phyloP scores from a whole-genome alignment of 2,329 filamentous ascomycete genomes.

The Claviceps sp. region DNA sequence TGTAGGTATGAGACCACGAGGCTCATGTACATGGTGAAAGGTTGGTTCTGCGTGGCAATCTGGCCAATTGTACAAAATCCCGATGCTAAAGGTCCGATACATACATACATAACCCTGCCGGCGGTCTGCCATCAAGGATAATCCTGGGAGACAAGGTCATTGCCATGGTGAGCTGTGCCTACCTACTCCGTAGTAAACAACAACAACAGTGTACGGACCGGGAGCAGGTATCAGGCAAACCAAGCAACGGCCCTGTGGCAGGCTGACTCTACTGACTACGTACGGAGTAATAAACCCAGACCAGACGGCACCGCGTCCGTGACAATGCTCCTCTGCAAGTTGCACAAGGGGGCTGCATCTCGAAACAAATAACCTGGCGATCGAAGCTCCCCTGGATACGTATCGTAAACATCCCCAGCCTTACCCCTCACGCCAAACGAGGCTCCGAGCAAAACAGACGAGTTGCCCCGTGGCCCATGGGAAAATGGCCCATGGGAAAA shows the following conservation, averaged over 20 bases:
- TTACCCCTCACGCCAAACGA: neutral
- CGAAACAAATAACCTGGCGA: neutral
- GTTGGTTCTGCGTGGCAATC: neutral
- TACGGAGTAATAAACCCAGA: neutral
- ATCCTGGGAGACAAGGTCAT: neutral
- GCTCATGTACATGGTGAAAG: neutral
- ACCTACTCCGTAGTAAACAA: neutral
- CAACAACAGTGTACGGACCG: neutral
- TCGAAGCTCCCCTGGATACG: no score
- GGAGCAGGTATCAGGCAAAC: no score
- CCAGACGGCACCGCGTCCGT: neutral
- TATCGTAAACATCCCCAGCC: no score
- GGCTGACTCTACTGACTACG: neutral
- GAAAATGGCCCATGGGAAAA: no score
- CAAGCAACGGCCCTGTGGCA: neutral
- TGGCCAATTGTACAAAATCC: neutral
- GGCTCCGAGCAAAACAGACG: neutral
- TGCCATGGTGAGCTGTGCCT: neutral
- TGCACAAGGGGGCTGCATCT: neutral
- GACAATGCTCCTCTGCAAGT: no score
- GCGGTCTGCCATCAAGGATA: neutral
- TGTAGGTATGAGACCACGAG: neutral
- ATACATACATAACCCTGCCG: neutral
- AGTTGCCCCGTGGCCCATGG: no score
- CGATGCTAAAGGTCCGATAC: neutral